Evolutionary conservation across 2,329 filamentous ascomycete genomes (phyloP).

Genomic region (Aspergillus aculeatus): DNA sequence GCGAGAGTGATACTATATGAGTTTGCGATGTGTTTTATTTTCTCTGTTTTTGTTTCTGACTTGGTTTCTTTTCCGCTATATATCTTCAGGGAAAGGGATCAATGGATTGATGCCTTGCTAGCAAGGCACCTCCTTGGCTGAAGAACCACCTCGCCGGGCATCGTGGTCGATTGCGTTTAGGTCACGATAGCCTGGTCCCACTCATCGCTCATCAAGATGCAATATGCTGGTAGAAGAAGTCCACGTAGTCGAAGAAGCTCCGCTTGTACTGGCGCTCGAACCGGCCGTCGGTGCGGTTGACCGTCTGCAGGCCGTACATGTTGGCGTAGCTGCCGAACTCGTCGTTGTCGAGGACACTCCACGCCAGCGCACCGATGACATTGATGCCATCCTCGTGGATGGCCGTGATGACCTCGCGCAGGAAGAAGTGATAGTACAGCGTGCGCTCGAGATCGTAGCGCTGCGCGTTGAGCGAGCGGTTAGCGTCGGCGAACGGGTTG

Average conservation of each 20-base stretch:
- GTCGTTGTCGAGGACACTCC: constrained; percentile 56
- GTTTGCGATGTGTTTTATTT: too few species aligned
- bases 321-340: constrained; percentile 54
- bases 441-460: constrained; percentile 55
- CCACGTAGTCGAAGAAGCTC: constrained; percentile 59
- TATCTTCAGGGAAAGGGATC: too few species aligned
- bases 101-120: too few species aligned
- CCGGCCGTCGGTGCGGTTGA: constrained; percentile 50
- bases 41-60: too few species aligned
- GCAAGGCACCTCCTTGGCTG: too few species aligned
- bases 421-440: constrained; percentile 55
- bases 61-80: too few species aligned
- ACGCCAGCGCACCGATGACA: constrained; percentile 55
- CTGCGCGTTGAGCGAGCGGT: constrained; percentile 49
- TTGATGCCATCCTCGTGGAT: constrained; percentile 58
- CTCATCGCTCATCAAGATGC: not conserved
- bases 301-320: constrained; percentile 58
- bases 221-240: constrained; percentile 38
- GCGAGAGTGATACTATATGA: too few species aligned
- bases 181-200: too few species aligned
- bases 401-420: constrained; percentile 56
- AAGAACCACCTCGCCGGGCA: too few species aligned
- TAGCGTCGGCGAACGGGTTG: constrained; percentile 49
- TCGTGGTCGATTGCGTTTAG: too few species aligned
- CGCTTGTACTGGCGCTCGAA: constrained; percentile 55